phyloP scores from a whole-genome alignment of 1,284 basidiomycete species.

The Trichosporon sp. region DNA sequence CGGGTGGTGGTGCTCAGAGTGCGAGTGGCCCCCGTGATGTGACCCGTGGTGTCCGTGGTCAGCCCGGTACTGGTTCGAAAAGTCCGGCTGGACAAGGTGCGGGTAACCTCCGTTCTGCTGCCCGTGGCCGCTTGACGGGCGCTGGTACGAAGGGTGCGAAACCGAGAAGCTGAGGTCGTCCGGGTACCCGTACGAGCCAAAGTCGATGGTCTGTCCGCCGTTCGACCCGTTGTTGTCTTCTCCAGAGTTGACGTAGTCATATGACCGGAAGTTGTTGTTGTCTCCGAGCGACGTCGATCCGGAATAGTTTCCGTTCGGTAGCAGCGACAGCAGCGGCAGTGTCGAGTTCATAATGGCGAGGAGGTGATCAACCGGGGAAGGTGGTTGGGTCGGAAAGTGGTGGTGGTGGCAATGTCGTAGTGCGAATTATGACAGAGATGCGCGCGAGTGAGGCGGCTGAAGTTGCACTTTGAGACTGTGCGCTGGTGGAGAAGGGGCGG shows the following conservation, averaged over 20 bases:
- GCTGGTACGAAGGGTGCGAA: slow-evolving; percentile 27
- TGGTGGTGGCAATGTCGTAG: neutral
- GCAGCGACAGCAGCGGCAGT: slow-evolving; percentile 31
- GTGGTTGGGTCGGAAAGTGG: neutral
- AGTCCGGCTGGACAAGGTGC: slow-evolving; percentile 33
- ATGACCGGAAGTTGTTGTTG: slow-evolving; percentile 21
- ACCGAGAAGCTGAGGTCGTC: slow-evolving; percentile 27
- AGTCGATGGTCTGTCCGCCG: slow-evolving; percentile 21
- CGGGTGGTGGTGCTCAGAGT: slow-evolving; percentile 18
- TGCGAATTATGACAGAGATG: slow-evolving; percentile 10
- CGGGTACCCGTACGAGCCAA: slow-evolving; percentile 26
- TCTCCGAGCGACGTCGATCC: slow-evolving; percentile 26
- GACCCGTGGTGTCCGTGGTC: slow-evolving; percentile 22
- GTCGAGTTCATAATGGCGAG: slow-evolving; percentile 30
- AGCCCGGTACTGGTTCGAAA: slow-evolving; percentile 27
- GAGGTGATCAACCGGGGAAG: neutral
- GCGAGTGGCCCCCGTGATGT: slow-evolving; percentile 24
- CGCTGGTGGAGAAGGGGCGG: neutral
- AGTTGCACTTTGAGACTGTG: neutral
- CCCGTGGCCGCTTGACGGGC: slow-evolving; percentile 21
- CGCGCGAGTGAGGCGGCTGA: neutral
- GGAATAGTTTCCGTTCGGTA: slow-evolving; percentile 31
- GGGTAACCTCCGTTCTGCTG: slow-evolving; percentile 26
- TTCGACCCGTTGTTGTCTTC: slow-evolving; percentile 29
- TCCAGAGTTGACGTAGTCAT: slow-evolving; percentile 31